Evolutionary conservation across 495 filamentous ascomycete genomes (phyloP), one percentile per base, ranked within the genome.

Genomic region (Annulohypoxylon maeteangense): DNA sequence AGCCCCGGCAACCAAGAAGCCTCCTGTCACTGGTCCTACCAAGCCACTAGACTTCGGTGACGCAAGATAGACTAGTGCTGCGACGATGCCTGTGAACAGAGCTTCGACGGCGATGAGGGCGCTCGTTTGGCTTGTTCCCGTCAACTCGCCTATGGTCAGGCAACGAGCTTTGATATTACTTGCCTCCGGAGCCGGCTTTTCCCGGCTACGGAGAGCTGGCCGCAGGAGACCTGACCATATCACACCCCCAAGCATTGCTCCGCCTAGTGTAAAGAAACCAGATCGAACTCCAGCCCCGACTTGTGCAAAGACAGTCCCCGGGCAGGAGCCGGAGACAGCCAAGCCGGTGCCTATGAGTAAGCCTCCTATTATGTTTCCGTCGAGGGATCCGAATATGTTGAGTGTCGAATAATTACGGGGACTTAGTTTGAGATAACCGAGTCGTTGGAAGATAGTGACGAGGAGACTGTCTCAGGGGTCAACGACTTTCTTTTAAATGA

Each of bases 281-380:
- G 84, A 82, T 1, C 38, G 73, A 14, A 86, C 75, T 38, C 85
- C 83, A n/a, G 76, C 75, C 22, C 80, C 86, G 20, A 87, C 47
- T 75, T 90, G 87, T 0, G 83, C 81, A 54, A 88, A 78, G 0
- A 87, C 80, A 10, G 86, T 88, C 3, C 87, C 87, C 0, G 87
- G 86, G 64, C 87, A 90, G 0, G 87, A 81, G 25, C 86, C 87
- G 1, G 87, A 81, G 20, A 88, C 74, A 27, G 83, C 76, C 85
- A 89, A 84, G 62, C 87, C 87, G 1, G 80, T 55, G 42, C 87
- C 87, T 36, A 88, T 74, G 10, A 90, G 76, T 4, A 71, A 53
- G 31, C 87, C 87, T 62, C 87, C 87, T 71, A 88, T 65, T 65
- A 89, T 71, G 72, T 90, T 89, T 56, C 85, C 86, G 72, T 87